Base-by-base conservation (phyloP, 2,329 filamentous ascomycete species). In the Talaromyces rugulosus region DNA sequence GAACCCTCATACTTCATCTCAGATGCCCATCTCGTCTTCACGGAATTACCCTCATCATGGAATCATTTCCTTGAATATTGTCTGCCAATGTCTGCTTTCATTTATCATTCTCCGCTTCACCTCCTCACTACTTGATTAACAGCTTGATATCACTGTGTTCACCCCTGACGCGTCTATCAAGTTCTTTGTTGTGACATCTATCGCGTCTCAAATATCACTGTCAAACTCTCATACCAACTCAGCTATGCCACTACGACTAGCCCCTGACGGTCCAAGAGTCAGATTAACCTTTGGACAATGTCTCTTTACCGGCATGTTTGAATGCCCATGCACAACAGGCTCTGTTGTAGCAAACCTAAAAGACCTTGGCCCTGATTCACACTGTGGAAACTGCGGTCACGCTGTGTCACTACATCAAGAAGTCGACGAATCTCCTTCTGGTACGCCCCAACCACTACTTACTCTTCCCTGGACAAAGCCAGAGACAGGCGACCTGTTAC, bases 241-340 rank as follows among this genome's bases (percentile, higher is more conserved):
- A 53, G 31, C 42, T 1, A 62, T 62, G 60, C 56, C 30, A 27
- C 18, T 56, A n/a, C 52, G 28, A 1, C 18, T 56, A 14, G n/a
- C 30, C 18, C n/a, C 30, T 2, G 7, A 36, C 2, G 56, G 51
- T 5, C 60, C 56, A 31, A 59, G 16, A n/a, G 60, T 36, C 3
- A 23, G 14, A 23, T n/a, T 62, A 6, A 47, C 44, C 9, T 23
- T 56, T 3, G 60, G 60, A n/a, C 18, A 27, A 2, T 62, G 60
- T 16, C 33, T 27, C 2, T 62, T 62, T 40, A 18, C 27, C 2
- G 60, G 60, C 4, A 62, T 59, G 4, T 62, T 59, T 14, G n/a
- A 56, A 0, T 59, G 60, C 18, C 56, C 56, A 12, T 62, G 60
- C 11, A 27, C 18, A 7, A 31, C 34, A 16, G 60, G 56, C 1